Conservation (phyloP, 371 early-diverging fungal species). For the Mortierella sp. region DNA sequence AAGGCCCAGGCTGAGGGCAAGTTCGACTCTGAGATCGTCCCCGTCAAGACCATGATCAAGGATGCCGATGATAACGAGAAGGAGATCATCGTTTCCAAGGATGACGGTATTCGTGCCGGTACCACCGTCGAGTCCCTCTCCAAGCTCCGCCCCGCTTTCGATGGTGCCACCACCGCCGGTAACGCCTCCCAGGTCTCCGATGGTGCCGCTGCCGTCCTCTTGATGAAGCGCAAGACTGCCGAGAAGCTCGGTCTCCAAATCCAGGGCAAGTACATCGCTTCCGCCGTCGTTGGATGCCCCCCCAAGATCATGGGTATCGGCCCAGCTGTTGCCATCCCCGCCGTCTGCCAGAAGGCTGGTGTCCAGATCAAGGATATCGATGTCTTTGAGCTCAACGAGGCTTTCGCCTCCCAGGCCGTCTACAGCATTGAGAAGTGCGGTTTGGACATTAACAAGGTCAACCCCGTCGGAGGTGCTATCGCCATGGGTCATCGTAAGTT, state of each 20-base stretch:
- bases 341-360: slow-evolving; percentile 87
- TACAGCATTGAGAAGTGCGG: slow-evolving; percentile 92
- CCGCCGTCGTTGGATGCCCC: slow-evolving; percentile 94
- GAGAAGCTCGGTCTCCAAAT: slow-evolving; percentile 89
- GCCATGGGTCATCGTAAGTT: slow-evolving; percentile 91
- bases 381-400: slow-evolving; percentile 95
- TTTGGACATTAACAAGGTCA: slow-evolving; percentile 91
- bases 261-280: slow-evolving; percentile 91
- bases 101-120: slow-evolving; percentile 94
- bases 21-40: slow-evolving; percentile 95
- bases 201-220: slow-evolving; percentile 97
- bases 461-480: slow-evolving; percentile 98
- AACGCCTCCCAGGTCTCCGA: slow-evolving; percentile 99
- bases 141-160: slow-evolving; percentile 95
- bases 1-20: slow-evolving; percentile 91
- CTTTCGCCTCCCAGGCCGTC: slow-evolving; percentile 98
- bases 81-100: slow-evolving; percentile 75
- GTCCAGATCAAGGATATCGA: slow-evolving; percentile 85
- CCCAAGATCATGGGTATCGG: slow-evolving; percentile 98
- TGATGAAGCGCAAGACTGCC: slow-evolving; percentile 96
- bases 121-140: slow-evolving; percentile 85
- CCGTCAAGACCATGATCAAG: slow-evolving; percentile 82
- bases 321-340: slow-evolving; percentile 95
- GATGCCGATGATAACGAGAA: slow-evolving; percentile 74
- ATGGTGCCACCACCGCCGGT: slow-evolving; percentile 93